Percentiles rank a stretch among this genome's conserved stretches.
These are phyloP conservation scores for Climacium dendroides DNA, from an alignment of 225 moss, liverwort and hornwort genomes.

Conservation along the genomic window DNA sequence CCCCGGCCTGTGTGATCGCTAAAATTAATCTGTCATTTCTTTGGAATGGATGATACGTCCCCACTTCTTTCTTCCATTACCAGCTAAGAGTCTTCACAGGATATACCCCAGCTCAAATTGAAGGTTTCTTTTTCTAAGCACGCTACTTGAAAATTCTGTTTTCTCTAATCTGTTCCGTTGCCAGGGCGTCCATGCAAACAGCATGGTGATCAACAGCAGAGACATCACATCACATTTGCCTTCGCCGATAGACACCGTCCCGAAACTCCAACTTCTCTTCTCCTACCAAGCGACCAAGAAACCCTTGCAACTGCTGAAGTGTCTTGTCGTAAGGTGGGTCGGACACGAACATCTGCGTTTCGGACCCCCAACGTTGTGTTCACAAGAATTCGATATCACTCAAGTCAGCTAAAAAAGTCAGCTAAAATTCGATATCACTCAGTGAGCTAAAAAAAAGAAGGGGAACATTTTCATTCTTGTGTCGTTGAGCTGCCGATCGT, in stretches of 20 bases:
- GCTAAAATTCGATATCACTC: too few relatives aligned
- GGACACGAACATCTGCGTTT: slow-evolving; percentile 93
- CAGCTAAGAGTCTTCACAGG: background rate
- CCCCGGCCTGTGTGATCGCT: background rate
- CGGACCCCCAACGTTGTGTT: background rate
- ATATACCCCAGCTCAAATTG: background rate
- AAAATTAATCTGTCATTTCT: background rate
- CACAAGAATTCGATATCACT: background rate
- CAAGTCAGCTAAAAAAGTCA: too few relatives aligned
- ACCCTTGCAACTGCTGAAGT: slow-evolving; percentile 89
- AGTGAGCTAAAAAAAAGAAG: background rate
- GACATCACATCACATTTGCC: slow-evolving; percentile 33
- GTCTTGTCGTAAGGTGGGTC: slow-evolving; percentile 97
- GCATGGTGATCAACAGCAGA: background rate
- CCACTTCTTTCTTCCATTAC: background rate
- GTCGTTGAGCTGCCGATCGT: background rate
- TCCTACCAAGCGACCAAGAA: slow-evolving; percentile 84
- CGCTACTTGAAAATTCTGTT: background rate
- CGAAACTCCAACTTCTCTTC: slow-evolving; percentile 92
- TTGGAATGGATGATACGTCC: background rate
- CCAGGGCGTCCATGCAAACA: background rate
- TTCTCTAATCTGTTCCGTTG: background rate
- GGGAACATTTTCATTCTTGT: background rate
- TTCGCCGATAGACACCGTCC: slow-evolving; percentile 74
- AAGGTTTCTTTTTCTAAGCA: background rate